Conservation (phyloP, 2,329 filamentous ascomycete species). For the Arthrobotrys sphaeroides region DNA sequence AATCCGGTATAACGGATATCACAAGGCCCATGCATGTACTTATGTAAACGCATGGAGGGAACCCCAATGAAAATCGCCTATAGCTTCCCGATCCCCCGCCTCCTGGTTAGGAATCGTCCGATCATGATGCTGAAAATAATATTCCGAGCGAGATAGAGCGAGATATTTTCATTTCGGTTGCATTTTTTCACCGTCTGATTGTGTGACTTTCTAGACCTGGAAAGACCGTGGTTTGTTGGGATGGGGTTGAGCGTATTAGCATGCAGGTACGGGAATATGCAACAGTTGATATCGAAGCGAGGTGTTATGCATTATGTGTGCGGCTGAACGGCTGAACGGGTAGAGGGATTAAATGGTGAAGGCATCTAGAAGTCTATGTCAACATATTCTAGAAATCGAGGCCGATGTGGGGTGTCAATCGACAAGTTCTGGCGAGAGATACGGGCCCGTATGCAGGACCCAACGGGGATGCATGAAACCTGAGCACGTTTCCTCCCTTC, state of each 20-base stretch:
- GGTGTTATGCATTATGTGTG: neutral
- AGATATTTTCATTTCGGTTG: conserved; percentile 22
- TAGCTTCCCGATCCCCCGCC: neutral
- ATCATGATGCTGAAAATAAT: conserved; percentile 14
- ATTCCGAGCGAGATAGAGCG: conserved; percentile 18
- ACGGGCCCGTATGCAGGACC: neutral
- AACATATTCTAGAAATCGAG: conserved; percentile 20
- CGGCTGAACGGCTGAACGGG: neutral
- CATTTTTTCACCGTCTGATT: neutral
- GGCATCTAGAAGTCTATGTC: neutral
- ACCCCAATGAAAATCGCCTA: conserved; percentile 1
- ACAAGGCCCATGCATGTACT: conserved; percentile 14
- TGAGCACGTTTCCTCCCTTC: neutral
- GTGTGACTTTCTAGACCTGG: conserved; percentile 11
- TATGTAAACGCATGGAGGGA: conserved; percentile 21
- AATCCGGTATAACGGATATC: neutral
- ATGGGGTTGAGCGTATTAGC: neutral
- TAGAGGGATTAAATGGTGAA: neutral
- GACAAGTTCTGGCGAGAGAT: conserved; percentile 7
- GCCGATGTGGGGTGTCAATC: conserved; percentile 3
- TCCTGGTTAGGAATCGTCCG: neutral
- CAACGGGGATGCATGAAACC: conserved; percentile 2
- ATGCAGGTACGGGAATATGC: conserved; percentile 46
- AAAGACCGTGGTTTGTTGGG: conserved; percentile 4
- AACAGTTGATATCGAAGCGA: conserved; percentile 10